phyloP scores from a whole-genome alignment of 1,139 yeast genomes.

The Hyphopichia buzzinii region DNA sequence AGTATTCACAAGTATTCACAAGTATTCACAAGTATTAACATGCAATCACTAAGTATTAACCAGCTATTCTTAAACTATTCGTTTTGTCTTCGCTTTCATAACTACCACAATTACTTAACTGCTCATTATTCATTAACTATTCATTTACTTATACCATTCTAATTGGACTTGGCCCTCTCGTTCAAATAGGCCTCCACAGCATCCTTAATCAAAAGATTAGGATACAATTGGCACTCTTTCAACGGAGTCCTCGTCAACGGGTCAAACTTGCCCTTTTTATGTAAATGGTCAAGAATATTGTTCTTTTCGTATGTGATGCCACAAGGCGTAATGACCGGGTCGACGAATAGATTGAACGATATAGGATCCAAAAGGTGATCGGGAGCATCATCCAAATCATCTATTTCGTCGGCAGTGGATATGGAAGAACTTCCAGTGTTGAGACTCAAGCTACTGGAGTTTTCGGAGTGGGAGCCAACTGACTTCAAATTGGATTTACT shows the following conservation, averaged over 20 bases:
- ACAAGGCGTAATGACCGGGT: slow-evolving; percentile 49
- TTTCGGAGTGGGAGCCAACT: not conserved
- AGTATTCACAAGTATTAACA: too few species aligned
- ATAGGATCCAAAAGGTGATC: slow-evolving; percentile 47
- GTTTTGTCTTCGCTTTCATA: too few species aligned
- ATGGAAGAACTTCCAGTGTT: not conserved
- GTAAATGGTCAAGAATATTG: slow-evolving; percentile 30
- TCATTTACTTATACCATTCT: too few species aligned
- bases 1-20: too few species aligned
- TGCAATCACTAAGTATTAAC: too few species aligned
- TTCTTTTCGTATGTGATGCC: slow-evolving; percentile 49
- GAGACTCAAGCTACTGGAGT: slow-evolving; percentile 3
- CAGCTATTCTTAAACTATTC: too few species aligned
- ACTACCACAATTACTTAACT: too few species aligned
- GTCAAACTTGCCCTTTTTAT: slow-evolving; percentile 14
- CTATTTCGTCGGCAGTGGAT: not conserved
- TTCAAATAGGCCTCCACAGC: slow-evolving; percentile 30
- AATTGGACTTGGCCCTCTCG: too few species aligned
- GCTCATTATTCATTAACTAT: too few species aligned
- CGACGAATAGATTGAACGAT: slow-evolving; percentile 41
- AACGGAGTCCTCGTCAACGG: slow-evolving; percentile 31
- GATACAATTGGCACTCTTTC: slow-evolving; percentile 37
- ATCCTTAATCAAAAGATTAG: slow-evolving; percentile 42
- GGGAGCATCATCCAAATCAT: slow-evolving; percentile 31
- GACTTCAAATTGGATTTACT: not conserved